These are phyloP conservation scores for Acer negundo DNA, from an alignment of 345 rosid genomes.

Conservation along the genomic window DNA sequence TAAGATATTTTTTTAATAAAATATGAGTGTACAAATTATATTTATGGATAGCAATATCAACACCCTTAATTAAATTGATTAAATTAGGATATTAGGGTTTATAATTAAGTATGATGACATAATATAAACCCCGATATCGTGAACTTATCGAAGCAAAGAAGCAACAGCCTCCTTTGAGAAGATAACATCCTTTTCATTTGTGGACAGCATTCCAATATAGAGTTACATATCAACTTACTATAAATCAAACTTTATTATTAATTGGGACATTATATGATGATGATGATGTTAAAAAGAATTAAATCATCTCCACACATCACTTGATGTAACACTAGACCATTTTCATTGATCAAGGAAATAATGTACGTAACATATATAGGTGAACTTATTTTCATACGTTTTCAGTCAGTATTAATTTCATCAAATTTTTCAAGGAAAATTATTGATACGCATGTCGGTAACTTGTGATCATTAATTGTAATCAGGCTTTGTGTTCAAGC, in stretches of 20 bases:
- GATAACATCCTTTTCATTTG: no score
- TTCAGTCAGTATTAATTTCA: not conserved
- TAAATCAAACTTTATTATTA: not conserved
- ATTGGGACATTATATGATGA: not conserved
- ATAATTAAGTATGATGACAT: no score
- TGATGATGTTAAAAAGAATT: not conserved
- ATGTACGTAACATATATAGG: not conserved
- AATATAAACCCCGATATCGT: no score
- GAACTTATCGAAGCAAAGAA: no score
- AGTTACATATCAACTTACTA: not conserved
- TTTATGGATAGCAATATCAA: no score
- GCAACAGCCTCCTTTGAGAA: not conserved
- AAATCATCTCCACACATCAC: not conserved
- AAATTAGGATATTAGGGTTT: no score
- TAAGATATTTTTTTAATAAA: no score
- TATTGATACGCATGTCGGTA: not conserved
- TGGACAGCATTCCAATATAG: not conserved
- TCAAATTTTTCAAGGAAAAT: not conserved
- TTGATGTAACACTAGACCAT: not conserved
- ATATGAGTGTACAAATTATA: no score
- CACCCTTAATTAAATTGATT: no score
- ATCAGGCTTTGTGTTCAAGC: constrained; percentile 22
- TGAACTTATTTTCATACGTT: not conserved
- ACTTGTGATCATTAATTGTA: not conserved
- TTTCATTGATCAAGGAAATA: no score